Evolutionary conservation across 2,329 filamentous ascomycete genomes (phyloP), one percentile per base, ranked within the genome.

Genomic region (Lecanosticta acicola): DNA sequence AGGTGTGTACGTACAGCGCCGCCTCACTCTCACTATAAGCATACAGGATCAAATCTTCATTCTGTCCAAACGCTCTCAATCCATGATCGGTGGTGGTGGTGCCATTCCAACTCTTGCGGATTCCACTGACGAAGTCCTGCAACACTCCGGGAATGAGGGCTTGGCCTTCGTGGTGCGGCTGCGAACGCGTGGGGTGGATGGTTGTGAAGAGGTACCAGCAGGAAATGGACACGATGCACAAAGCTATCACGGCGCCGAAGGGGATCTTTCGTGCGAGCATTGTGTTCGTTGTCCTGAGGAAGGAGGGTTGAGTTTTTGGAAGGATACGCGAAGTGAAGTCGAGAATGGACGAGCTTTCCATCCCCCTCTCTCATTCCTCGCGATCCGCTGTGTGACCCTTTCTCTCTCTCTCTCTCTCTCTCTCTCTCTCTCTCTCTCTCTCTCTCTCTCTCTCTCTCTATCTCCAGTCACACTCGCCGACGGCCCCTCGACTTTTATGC

Each of bases 21-120:
- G 41, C 35, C n/a, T 41, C 39, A 2, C 45, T 51, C 17, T 54
- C 51, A 16, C 32, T 35, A 33, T 44, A 54, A 18, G 51, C 49
- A 43, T 49, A 54, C 4, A 54, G 19, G n/a, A 54, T 47, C 5
- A 54, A 43, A 16, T 54, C 51, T 14, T 34, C 18, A 11, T 45
- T 42, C 24, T 16, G 16, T 14, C 14, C 19, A 11, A 29, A 29
- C 11, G 5, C 24, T 29, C 11, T 29, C 11, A 11, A 5, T 11
- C 7, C 24, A 29, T 11, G 7, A 11, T 7, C 24, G 11, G 24
- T 11, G 11, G 24, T 11, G 24, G 24, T 7, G 24, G 5, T 29
- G 5, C 24, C 24, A 29, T 29, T 11, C 24, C 24, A 5, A 7
- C 5, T 29, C 24, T 29, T 29, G 24, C 24, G 11, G 24, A 29